Evolutionary conservation across 306 rosid species (phyloP).

Genomic region (Ziziphus jujuba): DNA sequence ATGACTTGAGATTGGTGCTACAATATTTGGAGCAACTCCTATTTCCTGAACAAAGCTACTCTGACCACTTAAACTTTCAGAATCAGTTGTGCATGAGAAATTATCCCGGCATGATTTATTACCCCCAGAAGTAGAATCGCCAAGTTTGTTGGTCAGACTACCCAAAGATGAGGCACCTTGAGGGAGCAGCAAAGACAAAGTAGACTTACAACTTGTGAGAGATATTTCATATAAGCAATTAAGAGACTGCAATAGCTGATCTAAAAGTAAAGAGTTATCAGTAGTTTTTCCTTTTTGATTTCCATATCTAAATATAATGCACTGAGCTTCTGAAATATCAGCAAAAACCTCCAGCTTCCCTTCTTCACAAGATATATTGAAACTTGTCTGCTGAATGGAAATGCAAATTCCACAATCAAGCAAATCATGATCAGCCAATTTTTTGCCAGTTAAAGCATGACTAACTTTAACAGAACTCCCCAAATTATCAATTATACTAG

Average conservation of each 20-base stretch:
- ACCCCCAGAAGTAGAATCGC: conserved; percentile 36
- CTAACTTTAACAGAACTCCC: conserved; percentile 28
- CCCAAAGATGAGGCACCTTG: conserved; percentile 41
- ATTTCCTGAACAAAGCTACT: conserved; percentile 31
- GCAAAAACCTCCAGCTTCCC: conserved; percentile 49
- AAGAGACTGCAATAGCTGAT: conserved; percentile 43
- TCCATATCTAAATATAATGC: conserved; percentile 50
- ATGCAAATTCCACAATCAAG: conserved; percentile 77
- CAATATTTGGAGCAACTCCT: conserved; percentile 36
- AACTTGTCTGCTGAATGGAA: conserved; percentile 52
- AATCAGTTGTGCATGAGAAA: conserved; percentile 30
- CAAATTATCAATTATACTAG: conserved; percentile 44
- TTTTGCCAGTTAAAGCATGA: conserved; percentile 37
- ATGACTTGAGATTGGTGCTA: conserved; percentile 33
- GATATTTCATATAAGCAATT: conserved; percentile 63
- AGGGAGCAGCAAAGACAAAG: conserved; percentile 34
- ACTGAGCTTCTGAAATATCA: conserved; percentile 48
- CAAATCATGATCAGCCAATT: conserved; percentile 41
- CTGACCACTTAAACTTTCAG: conserved; percentile 43
- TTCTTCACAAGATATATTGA: conserved; percentile 54
- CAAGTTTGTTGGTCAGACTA: conserved; percentile 29
- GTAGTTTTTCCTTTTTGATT: conserved; percentile 37
- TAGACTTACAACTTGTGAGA: conserved; percentile 50
- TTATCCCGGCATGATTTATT: conserved; percentile 36
- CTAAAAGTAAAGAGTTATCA: conserved; percentile 43